phyloP scores from a whole-genome alignment of 331 rosid genomes.

The Telfairia occidentalis region DNA sequence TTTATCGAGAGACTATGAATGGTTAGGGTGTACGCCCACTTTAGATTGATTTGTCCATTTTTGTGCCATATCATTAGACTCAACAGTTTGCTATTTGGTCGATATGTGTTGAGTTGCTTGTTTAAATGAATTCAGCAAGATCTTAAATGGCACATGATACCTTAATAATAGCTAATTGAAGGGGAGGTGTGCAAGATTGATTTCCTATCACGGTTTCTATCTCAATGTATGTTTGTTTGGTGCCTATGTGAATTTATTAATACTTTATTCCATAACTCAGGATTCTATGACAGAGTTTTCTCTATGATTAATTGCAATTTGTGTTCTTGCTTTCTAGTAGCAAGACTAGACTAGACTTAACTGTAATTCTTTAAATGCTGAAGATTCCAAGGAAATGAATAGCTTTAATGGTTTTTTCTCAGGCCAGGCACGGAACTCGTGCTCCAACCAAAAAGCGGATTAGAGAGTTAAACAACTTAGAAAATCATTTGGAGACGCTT shows the following conservation, averaged over 20 bases:
- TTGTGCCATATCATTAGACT: neutral
- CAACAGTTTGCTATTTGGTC: neutral
- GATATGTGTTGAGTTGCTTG: neutral
- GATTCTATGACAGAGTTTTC: neutral
- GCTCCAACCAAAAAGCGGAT: slow-evolving; percentile 75
- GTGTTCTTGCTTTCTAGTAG: slow-evolving; percentile 2
- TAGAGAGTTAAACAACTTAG: slow-evolving; percentile 42
- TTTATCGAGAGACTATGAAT: neutral
- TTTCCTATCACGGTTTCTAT: neutral
- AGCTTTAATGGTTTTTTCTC: slow-evolving; percentile 15
- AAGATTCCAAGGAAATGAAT: neutral
- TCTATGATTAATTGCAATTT: neutral
- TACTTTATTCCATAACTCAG: neutral
- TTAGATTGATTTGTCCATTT: neutral
- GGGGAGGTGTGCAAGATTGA: neutral
- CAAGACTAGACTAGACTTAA: neutral
- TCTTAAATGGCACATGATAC: neutral
- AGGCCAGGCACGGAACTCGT: slow-evolving; percentile 99
- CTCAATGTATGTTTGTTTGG: neutral
- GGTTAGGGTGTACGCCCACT: neutral
- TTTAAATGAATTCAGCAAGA: neutral
- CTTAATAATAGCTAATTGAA: neutral
- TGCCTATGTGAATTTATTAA: neutral
- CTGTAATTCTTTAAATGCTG: neutral
- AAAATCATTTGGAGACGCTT: slow-evolving; percentile 37